phyloP scores from a whole-genome alignment of 2,329 filamentous ascomycete genomes.

The Alternaria arbusti region DNA sequence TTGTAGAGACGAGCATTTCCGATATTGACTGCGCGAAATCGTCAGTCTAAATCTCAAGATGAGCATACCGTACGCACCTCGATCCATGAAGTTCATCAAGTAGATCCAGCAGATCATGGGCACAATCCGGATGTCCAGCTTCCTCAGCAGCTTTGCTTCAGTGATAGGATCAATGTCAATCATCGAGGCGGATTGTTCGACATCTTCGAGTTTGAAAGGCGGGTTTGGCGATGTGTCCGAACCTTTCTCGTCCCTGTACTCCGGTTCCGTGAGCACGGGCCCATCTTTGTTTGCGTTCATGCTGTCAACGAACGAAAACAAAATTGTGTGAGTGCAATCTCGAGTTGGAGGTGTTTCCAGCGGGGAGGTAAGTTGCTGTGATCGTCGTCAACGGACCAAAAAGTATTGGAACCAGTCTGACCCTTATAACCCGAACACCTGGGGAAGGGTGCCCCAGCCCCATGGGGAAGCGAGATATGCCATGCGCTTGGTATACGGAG shows the following conservation, averaged over 20 bases:
- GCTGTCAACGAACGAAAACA: not conserved
- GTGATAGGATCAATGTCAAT: constrained; percentile 51
- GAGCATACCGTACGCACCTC: constrained; percentile 42
- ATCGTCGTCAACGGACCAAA: constrained; percentile 7
- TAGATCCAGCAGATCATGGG: constrained; percentile 64
- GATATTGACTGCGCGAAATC: constrained; percentile 18
- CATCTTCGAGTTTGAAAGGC: constrained; percentile 20
- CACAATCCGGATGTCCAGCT: constrained; percentile 57
- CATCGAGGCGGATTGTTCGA: constrained; percentile 11
- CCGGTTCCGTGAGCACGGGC: not conserved
- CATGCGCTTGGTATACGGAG: constrained; percentile 17
- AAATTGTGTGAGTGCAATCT: not conserved
- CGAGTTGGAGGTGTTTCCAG: not conserved
- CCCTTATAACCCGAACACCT: constrained; percentile 12
- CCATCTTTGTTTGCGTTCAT: constrained; percentile 3
- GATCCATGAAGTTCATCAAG: constrained; percentile 54
- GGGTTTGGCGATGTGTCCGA: constrained; percentile 16
- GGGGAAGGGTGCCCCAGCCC: constrained; percentile 9
- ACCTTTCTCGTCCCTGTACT: constrained; percentile 18
- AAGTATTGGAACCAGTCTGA: constrained; percentile 8
- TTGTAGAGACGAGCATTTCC: constrained; percentile 52
- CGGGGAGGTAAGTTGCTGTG: not conserved
- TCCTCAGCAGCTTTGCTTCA: constrained; percentile 56
- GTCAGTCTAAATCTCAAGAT: not conserved
- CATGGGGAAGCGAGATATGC: constrained; percentile 19